Evolutionary conservation across 805 yeast species (phyloP), one percentile per base, ranked within the genome.

Genomic region (Zygoascus biomembranicola): DNA sequence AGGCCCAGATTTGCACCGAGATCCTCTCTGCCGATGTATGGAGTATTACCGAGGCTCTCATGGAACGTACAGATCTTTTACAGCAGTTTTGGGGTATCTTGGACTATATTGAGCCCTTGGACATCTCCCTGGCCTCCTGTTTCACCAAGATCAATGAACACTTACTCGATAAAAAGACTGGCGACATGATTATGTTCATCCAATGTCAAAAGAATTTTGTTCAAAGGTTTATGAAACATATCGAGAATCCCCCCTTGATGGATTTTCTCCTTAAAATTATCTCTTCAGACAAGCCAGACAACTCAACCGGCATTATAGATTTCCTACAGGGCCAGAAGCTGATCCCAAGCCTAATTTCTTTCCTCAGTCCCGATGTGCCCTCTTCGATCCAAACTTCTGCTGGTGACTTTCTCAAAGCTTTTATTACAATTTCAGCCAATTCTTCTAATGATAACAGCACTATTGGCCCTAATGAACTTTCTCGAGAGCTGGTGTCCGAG

Each of bases 391-490:
- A 94, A 67, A 83, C 94, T 16, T 95, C 98, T 0, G 95, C 96
- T 0, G 95, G 96, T 20, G 99, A 94, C 66, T 94, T 94, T 65
- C 73, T 94, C 51, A 94, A 94, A 66, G 97, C 98, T 0, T 82
- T 94, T 63, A 86, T 94, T 37, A 85, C 97, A 2, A 87, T 94
- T 32, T 88, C 97, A 44, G 96, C 97, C 8, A 94, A 92, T 64
- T 90, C 87, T 8, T 88, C 87, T 55, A 86, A 89, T 46, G 89
- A 89, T 55, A 90, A 87, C 58, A 86, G 96, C 1, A 87, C 95
- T 9, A 87, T 94, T 52, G 99, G 99, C 1, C 98, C 99, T 1
- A 94, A 94, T 65, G 97, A 89, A 65, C 75, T 94, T 41, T 89
- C 97, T 2, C 78, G 99, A 59, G 92, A 92, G 67, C 75, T 94